Evolutionary conservation across 371 early-diverging fungal species (phyloP), one percentile per base, ranked within the genome.

Genomic region (Mortierella sp.): DNA sequence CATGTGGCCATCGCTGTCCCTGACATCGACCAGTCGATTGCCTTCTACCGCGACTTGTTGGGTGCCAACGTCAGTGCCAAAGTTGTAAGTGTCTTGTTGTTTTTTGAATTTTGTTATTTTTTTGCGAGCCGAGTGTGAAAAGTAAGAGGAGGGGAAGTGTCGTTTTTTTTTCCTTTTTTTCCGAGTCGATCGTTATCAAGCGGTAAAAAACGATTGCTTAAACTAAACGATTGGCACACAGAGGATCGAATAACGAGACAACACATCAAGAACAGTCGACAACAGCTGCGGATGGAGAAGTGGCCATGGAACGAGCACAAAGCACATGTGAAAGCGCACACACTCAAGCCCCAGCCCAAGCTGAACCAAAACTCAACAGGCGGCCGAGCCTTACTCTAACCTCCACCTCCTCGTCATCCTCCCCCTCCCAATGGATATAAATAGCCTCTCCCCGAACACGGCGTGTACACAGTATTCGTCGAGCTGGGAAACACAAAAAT

Each of bases 1-100:
- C 96, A 96, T 82, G 95, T 96, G 0, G 96, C 96, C 28, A 95
- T 96, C 57, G 96, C 96, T 6, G 93, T 93, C 2, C 94, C 93
- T 3, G 91, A 96, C 80, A 82, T 95, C 55, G 92, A 91, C 57
- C 90, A 93, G 75, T 86, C 94, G 13, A 82, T 92, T 5, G 76
- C 82, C 26, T 96, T 96, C 82, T 96, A 94, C 88, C 87, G 88
- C 70, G 88, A 93, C 74, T 87, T 95, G 43, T 77, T 96, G 89
- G 90, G 92, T 9, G 96, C 93, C 21, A 80, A 91, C 73, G 93
- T 95, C 77, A 92, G 93, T 83, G 94, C 89, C 61, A 87, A 88
- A 70, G 83, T 87, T 75, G 93, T 92, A 86, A 76, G 78, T 21
- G 31, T 67, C 59, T 3, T 1, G 10, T 50, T 14, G 13, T 37